A percentile compares a stretch with the other conserved stretches of the same genome.
Conservation (phyloP, 2,329 filamentous ascomycete species). For the Paracamarosporium sp. region DNA sequence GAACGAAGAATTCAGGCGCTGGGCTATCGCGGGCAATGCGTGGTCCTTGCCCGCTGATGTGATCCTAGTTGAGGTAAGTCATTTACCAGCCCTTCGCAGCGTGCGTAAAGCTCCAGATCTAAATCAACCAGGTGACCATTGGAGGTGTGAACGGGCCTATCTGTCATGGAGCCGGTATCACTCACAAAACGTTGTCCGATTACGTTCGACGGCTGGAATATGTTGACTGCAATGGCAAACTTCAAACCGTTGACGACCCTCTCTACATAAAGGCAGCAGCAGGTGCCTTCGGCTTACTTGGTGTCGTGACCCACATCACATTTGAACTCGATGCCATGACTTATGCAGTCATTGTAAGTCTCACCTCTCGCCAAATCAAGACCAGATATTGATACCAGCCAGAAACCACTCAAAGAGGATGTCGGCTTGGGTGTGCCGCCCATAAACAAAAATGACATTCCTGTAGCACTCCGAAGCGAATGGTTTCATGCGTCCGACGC, state of each 20-base stretch:
- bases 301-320: slow-evolving; percentile 58
- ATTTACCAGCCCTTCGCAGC: background rate
- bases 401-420: slow-evolving; percentile 51
- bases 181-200: slow-evolving; percentile 54
- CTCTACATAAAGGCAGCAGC: slow-evolving; percentile 51
- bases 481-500: slow-evolving; percentile 36
- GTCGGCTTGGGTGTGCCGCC: slow-evolving; percentile 54
- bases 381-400: background rate
- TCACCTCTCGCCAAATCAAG: too few relatives aligned
- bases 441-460: slow-evolving; percentile 47
- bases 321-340: slow-evolving; percentile 56
- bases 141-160: slow-evolving; percentile 55
- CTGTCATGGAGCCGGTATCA: slow-evolving; percentile 56
- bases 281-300: slow-evolving; percentile 53
- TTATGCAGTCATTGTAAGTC: slow-evolving; percentile 51
- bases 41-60: slow-evolving; percentile 55
- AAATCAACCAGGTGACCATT: slow-evolving; percentile 46
- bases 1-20: slow-evolving; percentile 55
- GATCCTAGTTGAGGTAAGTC: slow-evolving; percentile 51
- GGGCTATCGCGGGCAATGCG: slow-evolving; percentile 50
- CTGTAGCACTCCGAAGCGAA: slow-evolving; percentile 42
- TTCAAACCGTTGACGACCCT: slow-evolving; percentile 49
- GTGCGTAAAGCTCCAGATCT: background rate
- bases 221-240: slow-evolving; percentile 54
- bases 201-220: slow-evolving; percentile 57